Conservation (phyloP, 2,329 filamentous ascomycete genomes). For the Hypoxylon sp. region DNA sequence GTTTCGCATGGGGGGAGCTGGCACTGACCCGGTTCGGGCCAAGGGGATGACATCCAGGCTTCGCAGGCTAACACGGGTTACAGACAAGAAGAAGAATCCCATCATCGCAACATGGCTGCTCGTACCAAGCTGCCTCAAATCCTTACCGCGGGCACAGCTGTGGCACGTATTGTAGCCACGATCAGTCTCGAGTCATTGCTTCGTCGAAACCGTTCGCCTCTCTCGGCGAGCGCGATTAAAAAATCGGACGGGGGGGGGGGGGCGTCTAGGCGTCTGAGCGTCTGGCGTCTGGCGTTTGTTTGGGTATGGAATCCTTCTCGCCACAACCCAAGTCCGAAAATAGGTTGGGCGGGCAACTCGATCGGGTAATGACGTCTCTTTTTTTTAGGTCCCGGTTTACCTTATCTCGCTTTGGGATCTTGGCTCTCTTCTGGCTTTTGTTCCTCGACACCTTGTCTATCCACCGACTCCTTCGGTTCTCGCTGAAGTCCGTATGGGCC, state of each 20-base stretch:
- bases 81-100: background rate
- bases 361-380: conserved; percentile 2
- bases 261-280: no score
- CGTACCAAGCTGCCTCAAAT: background rate
- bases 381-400: background rate
- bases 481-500: no score
- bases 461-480: no score
- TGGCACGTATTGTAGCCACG: background rate
- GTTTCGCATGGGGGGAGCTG: conserved; percentile 2
- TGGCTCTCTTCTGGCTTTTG: background rate
- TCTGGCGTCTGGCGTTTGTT: no score
- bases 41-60: no score
- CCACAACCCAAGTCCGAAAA: conserved; percentile 5
- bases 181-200: no score
- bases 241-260: no score
- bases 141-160: background rate
- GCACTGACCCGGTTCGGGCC: background rate
- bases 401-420: no score
- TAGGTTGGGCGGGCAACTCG: background rate
- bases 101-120: background rate
- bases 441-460: no score
- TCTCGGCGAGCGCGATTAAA: background rate
- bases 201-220: conserved; percentile 9
- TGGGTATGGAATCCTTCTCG: conserved; percentile 8
- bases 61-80: background rate